phyloP scores from a whole-genome alignment of 352 stramenopile species.

The Pythium dissimile region DNA sequence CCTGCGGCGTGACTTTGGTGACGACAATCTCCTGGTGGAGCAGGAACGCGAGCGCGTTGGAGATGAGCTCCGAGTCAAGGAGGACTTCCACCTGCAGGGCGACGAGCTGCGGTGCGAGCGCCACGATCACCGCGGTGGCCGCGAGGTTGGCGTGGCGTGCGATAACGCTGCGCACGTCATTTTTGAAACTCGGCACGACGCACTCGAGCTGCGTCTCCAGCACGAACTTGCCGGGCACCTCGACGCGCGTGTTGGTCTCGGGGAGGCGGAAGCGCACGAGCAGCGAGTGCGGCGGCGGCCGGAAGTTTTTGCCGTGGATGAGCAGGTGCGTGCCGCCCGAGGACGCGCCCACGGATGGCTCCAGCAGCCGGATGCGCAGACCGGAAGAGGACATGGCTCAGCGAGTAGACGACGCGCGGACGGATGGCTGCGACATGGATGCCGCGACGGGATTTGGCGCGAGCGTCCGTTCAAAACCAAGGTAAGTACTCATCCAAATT shows the following conservation, averaged over 20 bases:
- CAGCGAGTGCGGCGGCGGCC: slow-evolving; percentile 54
- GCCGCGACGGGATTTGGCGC: neutral
- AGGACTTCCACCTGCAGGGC: slow-evolving; percentile 53
- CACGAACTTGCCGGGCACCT: slow-evolving; percentile 45
- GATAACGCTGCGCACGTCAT: slow-evolving; percentile 33
- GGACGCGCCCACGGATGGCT: slow-evolving; percentile 42
- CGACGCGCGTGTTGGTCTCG: slow-evolving; percentile 25
- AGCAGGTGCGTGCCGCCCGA: slow-evolving; percentile 48
- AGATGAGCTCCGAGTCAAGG: slow-evolving; percentile 48
- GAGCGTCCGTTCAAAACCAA: neutral
- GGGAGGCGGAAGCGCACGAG: slow-evolving; percentile 51
- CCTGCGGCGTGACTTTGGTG: slow-evolving; percentile 46
- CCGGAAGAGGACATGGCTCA: neutral
- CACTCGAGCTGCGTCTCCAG: slow-evolving; percentile 62
- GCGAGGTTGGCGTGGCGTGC: slow-evolving; percentile 36
- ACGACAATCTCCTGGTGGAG: slow-evolving; percentile 54
- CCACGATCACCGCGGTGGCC: slow-evolving; percentile 36
- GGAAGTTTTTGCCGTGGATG: slow-evolving; percentile 61
- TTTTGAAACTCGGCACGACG: slow-evolving; percentile 44
- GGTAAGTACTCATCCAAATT: neutral
- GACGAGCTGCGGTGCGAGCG: slow-evolving; percentile 46
- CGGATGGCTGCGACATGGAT: neutral
- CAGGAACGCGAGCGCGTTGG: slow-evolving; percentile 43
- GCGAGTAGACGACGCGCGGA: neutral
- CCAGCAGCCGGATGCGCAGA: slow-evolving; percentile 50